Base-by-base conservation (phyloP, 352 stramenopile species). In the Globisporangium canariense region DNA sequence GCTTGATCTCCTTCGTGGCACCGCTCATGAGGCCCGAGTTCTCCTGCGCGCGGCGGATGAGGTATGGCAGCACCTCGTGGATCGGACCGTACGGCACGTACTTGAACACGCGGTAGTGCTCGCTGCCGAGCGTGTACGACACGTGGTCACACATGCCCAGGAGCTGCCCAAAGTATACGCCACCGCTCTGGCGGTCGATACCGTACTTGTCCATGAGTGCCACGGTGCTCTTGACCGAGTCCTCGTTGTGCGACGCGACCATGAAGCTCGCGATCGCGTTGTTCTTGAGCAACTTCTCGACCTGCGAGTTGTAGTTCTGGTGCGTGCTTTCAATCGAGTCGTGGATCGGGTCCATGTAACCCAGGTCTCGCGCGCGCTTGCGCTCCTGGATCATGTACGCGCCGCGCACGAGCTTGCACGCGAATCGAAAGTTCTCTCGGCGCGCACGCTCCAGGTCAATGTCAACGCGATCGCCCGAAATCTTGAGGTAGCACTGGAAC, bases 401-500 rank as follows among this genome's bases (percentile, higher is more conserved):
- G 25, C 97, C 97, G 30, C 97, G 89, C 62, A 99, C 97, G 22
- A 99, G 81, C 73, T 99, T 99, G 62, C 89, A 96, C n/a, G 90
- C 96, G 74, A 99, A 98, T 16, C 90, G 83, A 71, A 97, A 99
- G 32, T 88, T 81, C 68, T 94, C 90, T 28, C 91, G 81, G 52
- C 97, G 79, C 46, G 96, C 90, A 46, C 96, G 79, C 68, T 98
- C 87, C 7, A 99, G 69, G 69, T 99, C 96, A 32, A 89, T 93
- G 55, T 89, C 79, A 5, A 99, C 79, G 55, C 91, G 85, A 64
- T 97, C 74, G 22, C 63, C 72, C 41, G 91, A 89, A 72, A 97
- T 93, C 71, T 98, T 98, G 36, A 99, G 81, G 81, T 99, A 99
- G 79, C 96, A 98, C 81, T 99, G 97, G 73, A 98, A 99, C 18